Evolutionary conservation across 768 basidiomycete genomes (phyloP), one percentile per base, ranked within the genome.

Genomic region (Rubroboletus pulcherrimus): DNA sequence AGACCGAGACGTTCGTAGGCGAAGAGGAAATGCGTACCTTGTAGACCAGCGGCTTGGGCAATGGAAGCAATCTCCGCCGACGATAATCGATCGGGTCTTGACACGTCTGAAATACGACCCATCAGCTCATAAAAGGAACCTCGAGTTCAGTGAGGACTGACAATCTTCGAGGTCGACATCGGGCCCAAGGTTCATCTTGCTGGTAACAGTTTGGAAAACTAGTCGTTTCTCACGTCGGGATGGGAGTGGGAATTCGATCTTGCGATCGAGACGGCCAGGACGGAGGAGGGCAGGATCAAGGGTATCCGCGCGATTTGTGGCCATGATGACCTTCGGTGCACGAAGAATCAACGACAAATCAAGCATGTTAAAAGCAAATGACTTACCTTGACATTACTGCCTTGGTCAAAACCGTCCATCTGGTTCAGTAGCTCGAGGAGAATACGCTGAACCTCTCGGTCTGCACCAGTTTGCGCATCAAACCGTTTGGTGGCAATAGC

Each of bases 341-440:
- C 21, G 31, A 34, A 34, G 41, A 31, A 21, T 55, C 29, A 47
- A 41, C 8, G 2, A 33, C 7, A 41, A 29, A 46, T 41, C 4
- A 29, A 46, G 10, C 1, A 33, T 19, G 12, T 15, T 21, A 5
- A 21, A 46, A 57, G 12, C 12, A 44, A 45, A 34, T 9, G 24
- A 19, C 33, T 42, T 66, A 91, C 95, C 86, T 99, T 98, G 68
- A 99, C 97, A 64, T 95, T 98, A 70, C 93, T 94, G 5, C 90
- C 90, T 72, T 99, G 97, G 73, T 99, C 97, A 73, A 99, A 99
- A 60, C 97, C 97, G 66, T 99, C 97, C 97, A 99, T 99, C 69
- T 99, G 97, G 69, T 96, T 98, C 56, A 99, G 79, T 53, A 99
- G 77, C 73, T 99, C 97, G 12, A 99, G 84, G 60, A 99, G 73